These are phyloP conservation scores for Irpex sp. DNA, from an alignment of 1,284 basidiomycete species.

Conservation along the genomic window DNA sequence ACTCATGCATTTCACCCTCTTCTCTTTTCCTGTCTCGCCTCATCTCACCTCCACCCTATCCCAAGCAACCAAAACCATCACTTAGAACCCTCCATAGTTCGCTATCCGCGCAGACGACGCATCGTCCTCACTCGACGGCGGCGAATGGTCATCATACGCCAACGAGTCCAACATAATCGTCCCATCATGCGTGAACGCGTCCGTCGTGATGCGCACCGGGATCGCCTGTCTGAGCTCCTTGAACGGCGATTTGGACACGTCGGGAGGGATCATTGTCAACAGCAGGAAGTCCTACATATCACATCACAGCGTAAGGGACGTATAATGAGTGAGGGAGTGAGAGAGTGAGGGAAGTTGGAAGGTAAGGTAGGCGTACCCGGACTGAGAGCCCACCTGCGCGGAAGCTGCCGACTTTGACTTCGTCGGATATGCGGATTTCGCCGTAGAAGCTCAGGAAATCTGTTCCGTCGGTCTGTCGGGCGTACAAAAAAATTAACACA, in stretches of 20 bases:
- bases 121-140: constrained; percentile 18
- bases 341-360: not conserved
- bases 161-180: constrained; percentile 23
- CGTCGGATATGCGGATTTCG: constrained; percentile 47
- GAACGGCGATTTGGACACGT: constrained; percentile 52
- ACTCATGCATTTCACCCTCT: too few species aligned
- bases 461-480: constrained; percentile 51
- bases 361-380: constrained; percentile 36
- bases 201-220: constrained; percentile 65
- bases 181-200: constrained; percentile 41
- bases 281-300: constrained; percentile 58
- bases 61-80: not conserved
- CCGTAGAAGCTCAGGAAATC: constrained; percentile 61
- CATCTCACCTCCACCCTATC: not conserved
- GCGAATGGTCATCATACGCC: constrained; percentile 17
- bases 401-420: constrained; percentile 55
- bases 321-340: not conserved
- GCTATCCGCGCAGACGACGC: constrained; percentile 3
- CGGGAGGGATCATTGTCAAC: constrained; percentile 54
- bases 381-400: constrained; percentile 62
- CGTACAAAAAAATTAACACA: not conserved
- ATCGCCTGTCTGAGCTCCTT: constrained; percentile 54
- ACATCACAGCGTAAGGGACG: constrained; percentile 1
- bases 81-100: not conserved
- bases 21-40: too few species aligned